Conservation (phyloP, 176 grass and related monocot genomes). For the Phyllostachys edulis region DNA sequence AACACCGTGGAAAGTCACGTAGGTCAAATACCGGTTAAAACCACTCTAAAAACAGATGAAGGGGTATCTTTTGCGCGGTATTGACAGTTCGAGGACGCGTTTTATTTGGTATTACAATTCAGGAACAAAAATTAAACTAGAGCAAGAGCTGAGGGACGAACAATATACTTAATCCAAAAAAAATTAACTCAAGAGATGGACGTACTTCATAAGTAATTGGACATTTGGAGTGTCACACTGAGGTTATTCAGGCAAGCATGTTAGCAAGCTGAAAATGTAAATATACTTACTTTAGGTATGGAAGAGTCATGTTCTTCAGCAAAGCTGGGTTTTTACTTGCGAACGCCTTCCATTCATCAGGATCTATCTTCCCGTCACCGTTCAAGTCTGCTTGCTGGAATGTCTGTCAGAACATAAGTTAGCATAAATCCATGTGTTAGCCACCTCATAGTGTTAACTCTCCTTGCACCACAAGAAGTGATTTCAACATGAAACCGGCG, state of each 20-base stretch:
- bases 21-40: no score
- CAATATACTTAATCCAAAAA: no score
- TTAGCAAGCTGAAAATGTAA: conserved; percentile 1
- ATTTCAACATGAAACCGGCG: neutral
- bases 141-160: no score
- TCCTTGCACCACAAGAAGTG: neutral
- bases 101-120: no score
- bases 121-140: no score
- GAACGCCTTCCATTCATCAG: conserved; percentile 61
- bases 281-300: conserved; percentile 64
- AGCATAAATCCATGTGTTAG: neutral
- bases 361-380: conserved; percentile 67
- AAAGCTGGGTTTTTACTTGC: conserved; percentile 52
- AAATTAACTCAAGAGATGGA: neutral
- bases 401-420: conserved; percentile 44
- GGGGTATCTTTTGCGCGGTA: no score
- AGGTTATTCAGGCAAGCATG: neutral
- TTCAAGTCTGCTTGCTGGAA: conserved; percentile 70
- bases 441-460: neutral
- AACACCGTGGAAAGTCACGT: no score
- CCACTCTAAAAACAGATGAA: no score
- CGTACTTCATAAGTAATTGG: neutral
- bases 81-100: no score
- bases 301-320: conserved; percentile 79
- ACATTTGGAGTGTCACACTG: neutral